Conservation (phyloP, 2,329 filamentous ascomycete genomes). For the Microdochium bolleyi region DNA sequence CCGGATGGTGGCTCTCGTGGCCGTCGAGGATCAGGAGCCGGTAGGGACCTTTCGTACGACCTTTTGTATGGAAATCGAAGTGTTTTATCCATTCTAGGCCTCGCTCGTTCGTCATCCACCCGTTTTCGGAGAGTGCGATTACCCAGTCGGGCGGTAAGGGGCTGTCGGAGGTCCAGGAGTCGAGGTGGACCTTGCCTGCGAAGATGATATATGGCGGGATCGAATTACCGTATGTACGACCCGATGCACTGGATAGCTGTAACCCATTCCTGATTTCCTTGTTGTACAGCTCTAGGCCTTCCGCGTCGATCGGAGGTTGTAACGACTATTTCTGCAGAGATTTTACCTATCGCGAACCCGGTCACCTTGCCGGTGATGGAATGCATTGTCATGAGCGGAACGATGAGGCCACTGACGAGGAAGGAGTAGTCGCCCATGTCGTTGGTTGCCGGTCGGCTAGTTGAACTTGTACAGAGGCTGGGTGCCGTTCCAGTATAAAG, state of each 20-base stretch:
- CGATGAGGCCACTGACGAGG: slow-evolving; percentile 42
- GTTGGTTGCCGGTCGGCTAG: slow-evolving; percentile 36
- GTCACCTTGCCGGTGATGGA: slow-evolving; percentile 44
- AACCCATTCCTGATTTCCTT: no score
- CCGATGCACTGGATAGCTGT: no score
- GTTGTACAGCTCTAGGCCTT: no score
- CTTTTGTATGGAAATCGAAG: background rate
- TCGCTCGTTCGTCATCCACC: background rate
- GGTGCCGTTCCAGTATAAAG: slow-evolving; percentile 38
- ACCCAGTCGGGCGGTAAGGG: background rate
- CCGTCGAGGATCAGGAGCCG: background rate
- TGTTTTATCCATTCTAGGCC: background rate
- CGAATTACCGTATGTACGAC: no score
- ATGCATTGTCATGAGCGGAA: slow-evolving; percentile 45
- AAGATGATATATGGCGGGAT: no score
- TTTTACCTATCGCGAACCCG: no score
- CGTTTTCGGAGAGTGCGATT: background rate
- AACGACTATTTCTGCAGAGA: no score
- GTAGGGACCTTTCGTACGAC: background rate
- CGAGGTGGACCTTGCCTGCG: no score
- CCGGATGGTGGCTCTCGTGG: no score
- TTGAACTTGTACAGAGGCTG: slow-evolving; percentile 37
- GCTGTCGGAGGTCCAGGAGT: background rate
- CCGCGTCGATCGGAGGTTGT: no score
- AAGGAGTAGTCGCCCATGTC: slow-evolving; percentile 44